Percentiles rank a stretch among this genome's conserved stretches.
These are phyloP conservation scores for Podospora anserina DNA, from an alignment of 495 filamentous ascomycete species.

Conservation along the genomic window DNA sequence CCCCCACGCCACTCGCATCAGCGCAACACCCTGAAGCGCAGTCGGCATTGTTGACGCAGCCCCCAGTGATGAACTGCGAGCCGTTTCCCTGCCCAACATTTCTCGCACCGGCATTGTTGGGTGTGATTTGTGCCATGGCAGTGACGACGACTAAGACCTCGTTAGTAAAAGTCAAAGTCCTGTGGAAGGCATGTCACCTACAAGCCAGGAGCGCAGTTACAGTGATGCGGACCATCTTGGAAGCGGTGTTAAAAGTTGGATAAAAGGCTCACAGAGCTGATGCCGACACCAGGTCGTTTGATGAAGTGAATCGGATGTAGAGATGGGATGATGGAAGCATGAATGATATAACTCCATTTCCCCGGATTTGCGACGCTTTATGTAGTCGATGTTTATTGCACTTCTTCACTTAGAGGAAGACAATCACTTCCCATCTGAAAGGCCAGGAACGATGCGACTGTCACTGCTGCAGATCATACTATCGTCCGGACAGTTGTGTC, in stretches of 20 bases:
- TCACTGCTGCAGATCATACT: neutral
- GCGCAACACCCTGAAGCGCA: conserved; percentile 46
- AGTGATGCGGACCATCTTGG: conserved; percentile 43
- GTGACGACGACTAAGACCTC: conserved; percentile 29
- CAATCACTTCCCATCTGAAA: neutral
- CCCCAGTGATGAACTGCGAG: conserved; percentile 50
- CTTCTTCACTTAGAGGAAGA: neutral
- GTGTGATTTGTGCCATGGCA: conserved; percentile 35
- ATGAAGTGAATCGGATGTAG: conserved; percentile 1
- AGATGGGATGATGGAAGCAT: conserved; percentile 10
- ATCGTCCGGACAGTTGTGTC: neutral
- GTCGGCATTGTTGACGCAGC: conserved; percentile 47
- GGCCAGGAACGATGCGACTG: neutral
- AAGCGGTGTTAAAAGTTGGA: conserved; percentile 10
- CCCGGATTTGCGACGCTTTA: neutral
- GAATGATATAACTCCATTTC: conserved; percentile 17
- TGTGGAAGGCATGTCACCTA: conserved; percentile 21
- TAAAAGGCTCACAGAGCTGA: conserved; percentile 6
- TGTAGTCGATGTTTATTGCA: neutral
- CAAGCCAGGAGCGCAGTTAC: conserved; percentile 32
- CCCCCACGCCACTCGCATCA: conserved; percentile 33
- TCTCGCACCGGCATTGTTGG: conserved; percentile 42
- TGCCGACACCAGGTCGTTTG: conserved; percentile 25
- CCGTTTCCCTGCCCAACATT: conserved; percentile 52
- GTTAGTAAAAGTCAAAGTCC: neutral